Evolutionary conservation across 768 basidiomycete genomes (phyloP).

Genomic region (Pluteus cervinus): DNA sequence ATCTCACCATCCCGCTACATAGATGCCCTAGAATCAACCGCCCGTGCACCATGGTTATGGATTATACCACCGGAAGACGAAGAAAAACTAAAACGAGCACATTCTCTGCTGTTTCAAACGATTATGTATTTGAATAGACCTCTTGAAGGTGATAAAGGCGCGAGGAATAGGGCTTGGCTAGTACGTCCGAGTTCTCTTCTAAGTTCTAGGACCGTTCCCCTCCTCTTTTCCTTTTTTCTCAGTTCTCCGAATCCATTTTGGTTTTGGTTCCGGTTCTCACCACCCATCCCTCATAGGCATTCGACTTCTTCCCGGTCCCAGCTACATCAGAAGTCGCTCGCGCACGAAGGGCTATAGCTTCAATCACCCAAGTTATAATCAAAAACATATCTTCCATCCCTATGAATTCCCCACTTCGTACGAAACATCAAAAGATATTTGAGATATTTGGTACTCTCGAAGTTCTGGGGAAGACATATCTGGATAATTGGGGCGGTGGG

Average conservation of each 20-base stretch:
- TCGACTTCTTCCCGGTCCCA: conserved; percentile 14
- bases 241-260: too few species aligned
- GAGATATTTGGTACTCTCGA: conserved; percentile 17
- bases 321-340: conserved; percentile 20
- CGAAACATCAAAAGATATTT: conserved; percentile 16
- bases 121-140: conserved; percentile 19
- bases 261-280: conserved; percentile 13
- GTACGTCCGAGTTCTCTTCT: too few species aligned
- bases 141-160: conserved; percentile 7
- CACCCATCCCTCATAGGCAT: conserved; percentile 15
- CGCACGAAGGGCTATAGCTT: conserved; percentile 14
- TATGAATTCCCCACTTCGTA: conserved; percentile 11
- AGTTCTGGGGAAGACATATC: conserved; percentile 16
- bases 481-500: conserved; percentile 3
- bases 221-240: too few species aligned
- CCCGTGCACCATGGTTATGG: conserved; percentile 17
- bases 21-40: conserved; percentile 15
- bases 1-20: conserved; percentile 11
- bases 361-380: conserved; percentile 14
- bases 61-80: conserved; percentile 9
- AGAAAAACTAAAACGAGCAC: conserved; percentile 14
- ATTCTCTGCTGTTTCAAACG: conserved; percentile 19
- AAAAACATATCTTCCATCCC: conserved; percentile 16
- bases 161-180: too few species aligned
- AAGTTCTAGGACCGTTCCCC: too few species aligned